These are phyloP conservation scores for Tarenaya hassleriana DNA, from an alignment of 345 rosid genomes.

Conservation along the genomic window DNA sequence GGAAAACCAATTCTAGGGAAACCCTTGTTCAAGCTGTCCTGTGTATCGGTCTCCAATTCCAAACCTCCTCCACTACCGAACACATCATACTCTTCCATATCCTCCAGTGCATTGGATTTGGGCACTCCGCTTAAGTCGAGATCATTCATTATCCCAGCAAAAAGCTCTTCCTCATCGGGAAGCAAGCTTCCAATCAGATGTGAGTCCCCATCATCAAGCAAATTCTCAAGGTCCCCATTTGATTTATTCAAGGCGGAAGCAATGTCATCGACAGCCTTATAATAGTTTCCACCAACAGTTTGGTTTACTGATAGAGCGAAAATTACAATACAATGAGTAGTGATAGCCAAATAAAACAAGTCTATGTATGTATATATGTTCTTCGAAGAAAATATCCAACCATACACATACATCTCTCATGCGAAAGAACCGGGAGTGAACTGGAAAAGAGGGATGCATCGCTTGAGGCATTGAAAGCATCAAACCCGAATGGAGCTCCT, in stretches of 20 bases:
- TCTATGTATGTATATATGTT: not conserved
- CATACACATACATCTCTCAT: constrained; percentile 46
- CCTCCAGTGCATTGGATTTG: constrained; percentile 56
- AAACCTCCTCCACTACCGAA: constrained; percentile 72
- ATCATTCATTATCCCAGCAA: constrained; percentile 65
- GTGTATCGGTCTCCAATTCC: constrained; percentile 52
- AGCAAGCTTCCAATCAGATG: constrained; percentile 40
- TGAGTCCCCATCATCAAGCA: constrained; percentile 31
- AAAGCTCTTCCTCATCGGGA: constrained; percentile 68
- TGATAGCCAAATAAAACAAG: not conserved
- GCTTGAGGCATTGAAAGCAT: constrained; percentile 31
- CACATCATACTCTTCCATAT: constrained; percentile 61
- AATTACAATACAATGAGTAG: not conserved
- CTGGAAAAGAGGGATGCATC: constrained; percentile 60
- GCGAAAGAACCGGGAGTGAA: constrained; percentile 63
- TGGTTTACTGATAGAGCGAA: constrained; percentile 41
- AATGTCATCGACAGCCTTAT: constrained; percentile 34
- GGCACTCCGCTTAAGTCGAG: constrained; percentile 48
- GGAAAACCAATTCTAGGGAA: constrained; percentile 39
- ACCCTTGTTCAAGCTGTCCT: constrained; percentile 37
- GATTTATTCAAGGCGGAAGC: constrained; percentile 28
- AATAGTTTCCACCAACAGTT: constrained; percentile 25
- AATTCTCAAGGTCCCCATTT: constrained; percentile 24
- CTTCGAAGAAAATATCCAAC: too few relatives aligned
- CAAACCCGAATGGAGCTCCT: constrained; percentile 33